These are phyloP conservation scores for Pittosporum tobira DNA, from an alignment of 129 eudicot genomes.

Conservation along the genomic window DNA sequence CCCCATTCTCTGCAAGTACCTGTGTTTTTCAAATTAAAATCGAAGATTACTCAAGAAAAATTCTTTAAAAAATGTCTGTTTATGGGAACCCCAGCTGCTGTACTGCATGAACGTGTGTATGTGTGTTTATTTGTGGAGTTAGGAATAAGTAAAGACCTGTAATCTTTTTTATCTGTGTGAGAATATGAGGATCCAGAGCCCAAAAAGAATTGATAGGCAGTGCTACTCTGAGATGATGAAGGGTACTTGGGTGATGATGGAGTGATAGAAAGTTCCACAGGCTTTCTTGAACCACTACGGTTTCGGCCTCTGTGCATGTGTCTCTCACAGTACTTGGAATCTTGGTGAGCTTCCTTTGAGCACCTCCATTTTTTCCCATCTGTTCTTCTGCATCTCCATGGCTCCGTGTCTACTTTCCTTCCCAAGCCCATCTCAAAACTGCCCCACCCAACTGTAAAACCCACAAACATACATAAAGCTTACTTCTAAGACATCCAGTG, in stretches of 20 bases:
- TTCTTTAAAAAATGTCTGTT: too few species aligned
- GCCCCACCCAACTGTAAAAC: constrained; percentile 33
- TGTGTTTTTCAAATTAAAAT: too few species aligned
- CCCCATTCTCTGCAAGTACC: constrained; percentile 34
- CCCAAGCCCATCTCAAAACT: constrained; percentile 12
- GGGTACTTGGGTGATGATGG: constrained; percentile 12
- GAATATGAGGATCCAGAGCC: constrained; percentile 4
- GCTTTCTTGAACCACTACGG: constrained; percentile 50
- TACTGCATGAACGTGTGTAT: too few species aligned
- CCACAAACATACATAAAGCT: background rate
- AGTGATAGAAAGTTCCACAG: constrained; percentile 35
- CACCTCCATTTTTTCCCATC: constrained; percentile 81
- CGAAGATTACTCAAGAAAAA: too few species aligned
- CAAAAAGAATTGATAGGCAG: background rate
- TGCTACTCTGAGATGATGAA: constrained; percentile 4
- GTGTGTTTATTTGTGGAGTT: background rate
- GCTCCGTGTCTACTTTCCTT: constrained; percentile 44
- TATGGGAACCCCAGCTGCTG: too few species aligned
- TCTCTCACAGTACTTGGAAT: constrained; percentile 54
- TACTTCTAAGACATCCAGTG: background rate
- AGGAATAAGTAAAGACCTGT: constrained; percentile 3
- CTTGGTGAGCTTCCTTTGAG: constrained; percentile 48
- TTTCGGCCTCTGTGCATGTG: constrained; percentile 59
- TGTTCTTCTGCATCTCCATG: constrained; percentile 67
- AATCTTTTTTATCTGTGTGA: background rate